Evolutionary conservation across 495 filamentous ascomycete species (phyloP).

Genomic region (Penicillium atrosanguineum): DNA sequence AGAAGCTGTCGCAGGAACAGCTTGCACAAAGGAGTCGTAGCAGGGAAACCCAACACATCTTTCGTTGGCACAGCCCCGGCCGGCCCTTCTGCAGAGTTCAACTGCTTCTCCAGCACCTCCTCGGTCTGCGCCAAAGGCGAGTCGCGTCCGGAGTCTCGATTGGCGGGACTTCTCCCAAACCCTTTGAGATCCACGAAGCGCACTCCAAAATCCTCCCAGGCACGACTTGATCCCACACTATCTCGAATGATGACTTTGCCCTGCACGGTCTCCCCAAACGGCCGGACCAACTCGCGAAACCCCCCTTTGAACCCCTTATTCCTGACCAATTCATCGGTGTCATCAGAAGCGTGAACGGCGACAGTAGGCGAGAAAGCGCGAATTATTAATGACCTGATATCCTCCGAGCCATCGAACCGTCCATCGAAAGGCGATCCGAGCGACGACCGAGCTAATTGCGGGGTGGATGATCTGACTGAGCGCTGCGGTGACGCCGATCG

Average conservation of each 20-base stretch:
- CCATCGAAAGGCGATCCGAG: slow-evolving; percentile 50
- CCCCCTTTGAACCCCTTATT: slow-evolving; percentile 85
- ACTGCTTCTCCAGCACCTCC: slow-evolving; percentile 52
- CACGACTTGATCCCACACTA: slow-evolving; percentile 75
- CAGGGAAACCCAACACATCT: slow-evolving; percentile 29
- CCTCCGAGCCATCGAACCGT: slow-evolving; percentile 51
- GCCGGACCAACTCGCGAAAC: slow-evolving; percentile 78
- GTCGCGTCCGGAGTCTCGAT: slow-evolving; percentile 20
- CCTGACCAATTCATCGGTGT: slow-evolving; percentile 74
- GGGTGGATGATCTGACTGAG: slow-evolving; percentile 59
- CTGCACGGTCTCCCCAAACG: slow-evolving; percentile 85
- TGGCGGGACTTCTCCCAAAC: slow-evolving; percentile 16
- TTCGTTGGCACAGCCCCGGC: slow-evolving; percentile 34
- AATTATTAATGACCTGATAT: slow-evolving; percentile 71
- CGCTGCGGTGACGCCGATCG: slow-evolving; percentile 51
- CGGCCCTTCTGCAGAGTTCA: slow-evolving; percentile 33
- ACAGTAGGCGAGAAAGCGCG: slow-evolving; percentile 86
- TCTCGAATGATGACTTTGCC: slow-evolving; percentile 90
- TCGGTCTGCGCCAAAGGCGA: slow-evolving; percentile 54
- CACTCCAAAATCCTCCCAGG: slow-evolving; percentile 87
- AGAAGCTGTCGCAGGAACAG: slow-evolving; percentile 80
- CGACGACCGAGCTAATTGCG: slow-evolving; percentile 55
- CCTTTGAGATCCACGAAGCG: slow-evolving; percentile 64
- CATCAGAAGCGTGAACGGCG: slow-evolving; percentile 75
- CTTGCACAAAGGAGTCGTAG: slow-evolving; percentile 66